Evolutionary conservation across 345 rosid species (phyloP).

Genomic region (Camelina neglecta): DNA sequence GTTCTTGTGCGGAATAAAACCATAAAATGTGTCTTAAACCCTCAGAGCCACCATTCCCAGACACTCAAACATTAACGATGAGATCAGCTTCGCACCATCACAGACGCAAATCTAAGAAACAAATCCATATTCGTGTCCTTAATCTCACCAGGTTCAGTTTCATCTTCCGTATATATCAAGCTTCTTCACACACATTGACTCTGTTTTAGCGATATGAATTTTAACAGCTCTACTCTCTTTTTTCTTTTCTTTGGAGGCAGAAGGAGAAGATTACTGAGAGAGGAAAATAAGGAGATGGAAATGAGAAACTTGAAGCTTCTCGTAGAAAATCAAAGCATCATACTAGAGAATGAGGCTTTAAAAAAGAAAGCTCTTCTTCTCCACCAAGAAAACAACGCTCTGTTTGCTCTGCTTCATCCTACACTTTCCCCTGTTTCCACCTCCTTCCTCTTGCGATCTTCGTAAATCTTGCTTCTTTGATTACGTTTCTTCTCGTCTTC

Average conservation of each 20-base stretch:
- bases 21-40: constrained; percentile 27
- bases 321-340: constrained; percentile 66
- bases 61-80: neutral
- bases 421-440: constrained; percentile 36
- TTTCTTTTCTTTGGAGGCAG: constrained; percentile 1
- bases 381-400: constrained; percentile 64
- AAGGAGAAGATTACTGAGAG: constrained; percentile 48
- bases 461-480: constrained; percentile 1
- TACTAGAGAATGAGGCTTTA: constrained; percentile 67
- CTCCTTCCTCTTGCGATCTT: constrained; percentile 4
- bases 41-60: constrained; percentile 23
- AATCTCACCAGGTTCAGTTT: constrained; percentile 36
- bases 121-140: constrained; percentile 8
- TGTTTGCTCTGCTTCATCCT: constrained; percentile 57
- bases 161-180: constrained; percentile 6
- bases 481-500: constrained; percentile 1
- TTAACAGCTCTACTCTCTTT: neutral
- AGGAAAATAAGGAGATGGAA: constrained; percentile 51
- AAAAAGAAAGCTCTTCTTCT: constrained; percentile 68
- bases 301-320: constrained; percentile 65
- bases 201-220: constrained; percentile 6
- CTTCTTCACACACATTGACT: constrained; percentile 4
- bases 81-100: constrained; percentile 24
- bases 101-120: constrained; percentile 27
- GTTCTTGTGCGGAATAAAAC: neutral